These are phyloP conservation scores for Moricandia arvensis DNA, from an alignment of 345 rosid genomes.

Conservation along the genomic window DNA sequence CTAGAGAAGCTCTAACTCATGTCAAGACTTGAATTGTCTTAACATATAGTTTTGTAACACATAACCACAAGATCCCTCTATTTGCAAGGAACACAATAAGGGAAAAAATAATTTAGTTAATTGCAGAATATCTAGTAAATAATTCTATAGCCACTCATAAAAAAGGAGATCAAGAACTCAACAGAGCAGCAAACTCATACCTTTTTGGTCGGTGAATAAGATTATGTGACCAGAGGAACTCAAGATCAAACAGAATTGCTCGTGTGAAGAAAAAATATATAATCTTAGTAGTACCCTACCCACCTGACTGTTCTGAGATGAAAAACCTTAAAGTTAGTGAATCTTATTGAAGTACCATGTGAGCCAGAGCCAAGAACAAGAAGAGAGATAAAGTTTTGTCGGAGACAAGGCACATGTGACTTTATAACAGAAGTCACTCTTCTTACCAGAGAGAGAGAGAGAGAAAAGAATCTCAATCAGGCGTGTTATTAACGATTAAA, in stretches of 20 bases:
- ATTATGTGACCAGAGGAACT: neutral
- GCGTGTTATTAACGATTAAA: slow-evolving; percentile 30
- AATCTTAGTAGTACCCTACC: neutral
- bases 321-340: neutral
- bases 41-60: neutral
- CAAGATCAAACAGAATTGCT: slow-evolving; percentile 2
- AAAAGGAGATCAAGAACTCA: neutral
- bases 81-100: neutral
- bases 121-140: neutral
- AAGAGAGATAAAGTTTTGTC: slow-evolving; percentile 21
- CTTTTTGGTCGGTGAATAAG: neutral
- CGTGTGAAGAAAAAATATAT: neutral
- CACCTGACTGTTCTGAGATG: neutral
- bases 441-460: neutral
- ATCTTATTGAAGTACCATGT: slow-evolving; percentile 26
- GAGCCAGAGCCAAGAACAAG: slow-evolving; percentile 28
- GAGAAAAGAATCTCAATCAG: slow-evolving; percentile 4
- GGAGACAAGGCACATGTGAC: slow-evolving; percentile 35
- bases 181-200: neutral
- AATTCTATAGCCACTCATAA: neutral
- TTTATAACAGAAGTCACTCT: slow-evolving; percentile 14
- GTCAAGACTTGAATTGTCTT: neutral
- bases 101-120: neutral
- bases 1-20: neutral
- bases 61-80: neutral